Percentiles rank a stretch among this genome's conserved stretches.
Conservation (phyloP, 2,329 filamentous ascomycete species). For the Sporothrix pallida region DNA sequence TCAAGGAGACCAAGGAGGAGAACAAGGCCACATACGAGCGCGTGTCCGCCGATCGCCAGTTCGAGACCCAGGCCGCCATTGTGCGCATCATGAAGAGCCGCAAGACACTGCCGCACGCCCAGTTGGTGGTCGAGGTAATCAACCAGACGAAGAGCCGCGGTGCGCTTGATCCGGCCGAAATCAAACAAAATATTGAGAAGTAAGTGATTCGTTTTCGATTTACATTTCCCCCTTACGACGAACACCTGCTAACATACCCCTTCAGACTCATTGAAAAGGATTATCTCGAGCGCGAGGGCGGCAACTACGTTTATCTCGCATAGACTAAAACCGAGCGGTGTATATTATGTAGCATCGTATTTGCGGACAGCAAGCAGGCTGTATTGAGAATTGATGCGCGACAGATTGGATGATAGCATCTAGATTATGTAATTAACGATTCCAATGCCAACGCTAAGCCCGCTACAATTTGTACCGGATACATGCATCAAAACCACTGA, state of each 20-base stretch:
- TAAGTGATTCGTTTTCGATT: slow-evolving; percentile 54
- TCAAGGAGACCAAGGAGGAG: slow-evolving; percentile 94
- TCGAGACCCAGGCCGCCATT: slow-evolving; percentile 96
- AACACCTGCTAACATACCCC: neutral
- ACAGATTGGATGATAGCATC: neutral
- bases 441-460: neutral
- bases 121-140: slow-evolving; percentile 90
- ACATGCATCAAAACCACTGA: neutral
- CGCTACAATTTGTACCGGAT: neutral
- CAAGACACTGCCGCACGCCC: slow-evolving; percentile 84
- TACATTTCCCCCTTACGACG: slow-evolving; percentile 26
- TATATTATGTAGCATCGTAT: neutral
- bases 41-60: slow-evolving; percentile 86
- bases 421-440: neutral
- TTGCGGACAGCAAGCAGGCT: no score
- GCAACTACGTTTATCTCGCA: slow-evolving; percentile 73
- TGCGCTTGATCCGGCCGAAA: slow-evolving; percentile 81
- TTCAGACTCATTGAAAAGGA: slow-evolving; percentile 86
- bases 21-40: slow-evolving; percentile 93
- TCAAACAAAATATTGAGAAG: slow-evolving; percentile 98
- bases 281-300: slow-evolving; percentile 82
- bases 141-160: slow-evolving; percentile 86
- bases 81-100: slow-evolving; percentile 96
- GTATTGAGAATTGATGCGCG: neutral
- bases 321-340: slow-evolving; percentile 43